phyloP scores from a whole-genome alignment of 176 grass and related monocot species.

The maize (Zea mays) region DNA sequence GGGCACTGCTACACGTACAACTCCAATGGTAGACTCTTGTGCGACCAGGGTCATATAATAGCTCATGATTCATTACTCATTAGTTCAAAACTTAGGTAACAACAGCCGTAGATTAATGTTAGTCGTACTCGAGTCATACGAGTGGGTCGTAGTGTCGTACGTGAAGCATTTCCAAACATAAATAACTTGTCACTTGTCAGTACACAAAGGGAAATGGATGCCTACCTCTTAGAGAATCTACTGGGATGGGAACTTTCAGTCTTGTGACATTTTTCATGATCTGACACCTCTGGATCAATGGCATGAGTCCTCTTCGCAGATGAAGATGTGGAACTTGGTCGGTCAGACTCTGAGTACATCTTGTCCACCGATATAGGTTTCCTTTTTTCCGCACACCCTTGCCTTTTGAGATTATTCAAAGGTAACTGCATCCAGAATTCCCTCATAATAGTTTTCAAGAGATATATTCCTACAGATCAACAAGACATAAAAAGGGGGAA shows the following conservation, averaged over 20 bases:
- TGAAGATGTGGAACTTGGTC: slow-evolving; percentile 20
- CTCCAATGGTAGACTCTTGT: too few relatives aligned
- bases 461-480: neutral
- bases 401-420: neutral
- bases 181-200: neutral
- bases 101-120: too few relatives aligned
- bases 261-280: neutral
- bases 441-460: neutral
- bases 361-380: slow-evolving; percentile 35
- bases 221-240: slow-evolving; percentile 33
- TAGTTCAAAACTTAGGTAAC: too few relatives aligned
- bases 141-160: too few relatives aligned
- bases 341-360: slow-evolving; percentile 37
- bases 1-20: too few relatives aligned
- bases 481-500: neutral
- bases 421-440: slow-evolving; percentile 44
- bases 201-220: slow-evolving; percentile 6
- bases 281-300: slow-evolving; percentile 29
- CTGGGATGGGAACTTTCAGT: neutral
- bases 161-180: neutral
- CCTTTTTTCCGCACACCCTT: neutral
- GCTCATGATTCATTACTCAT: too few relatives aligned
- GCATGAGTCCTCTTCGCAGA: slow-evolving; percentile 29
- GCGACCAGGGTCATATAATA: too few relatives aligned
- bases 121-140: too few relatives aligned